A percentile compares a stretch with the other conserved stretches of the same genome.
phyloP scores from a whole-genome alignment of 2,329 filamentous ascomycete species.

The Sclerotinia spermophila region DNA sequence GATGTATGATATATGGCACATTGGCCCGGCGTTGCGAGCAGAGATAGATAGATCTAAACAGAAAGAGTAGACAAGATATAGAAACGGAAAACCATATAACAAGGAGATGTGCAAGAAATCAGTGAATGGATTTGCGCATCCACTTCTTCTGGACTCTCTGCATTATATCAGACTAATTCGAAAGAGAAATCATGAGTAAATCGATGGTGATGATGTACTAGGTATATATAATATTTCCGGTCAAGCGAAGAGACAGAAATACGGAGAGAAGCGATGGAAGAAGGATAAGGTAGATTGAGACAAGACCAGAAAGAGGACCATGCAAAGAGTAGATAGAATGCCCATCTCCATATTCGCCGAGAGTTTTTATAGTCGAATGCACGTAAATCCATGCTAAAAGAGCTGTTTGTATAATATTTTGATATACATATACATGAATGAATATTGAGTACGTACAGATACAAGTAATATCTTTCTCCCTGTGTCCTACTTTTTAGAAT shows the following conservation, averaged over 20 bases:
- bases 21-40: neutral
- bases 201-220: neutral
- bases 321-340: constrained; percentile 21
- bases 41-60: neutral
- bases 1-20: neutral
- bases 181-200: neutral
- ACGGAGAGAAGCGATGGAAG: constrained; percentile 75
- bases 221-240: constrained; percentile 30
- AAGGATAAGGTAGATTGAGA: constrained; percentile 68
- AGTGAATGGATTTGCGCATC: neutral
- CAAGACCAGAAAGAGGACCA: constrained; percentile 29
- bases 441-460: constrained; percentile 8
- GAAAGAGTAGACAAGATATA: neutral
- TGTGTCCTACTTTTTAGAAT: neutral
- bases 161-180: neutral
- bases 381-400: neutral
- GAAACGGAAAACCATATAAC: neutral
- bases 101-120: neutral
- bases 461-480: neutral
- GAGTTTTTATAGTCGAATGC: neutral
- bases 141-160: neutral
- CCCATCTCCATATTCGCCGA: neutral
- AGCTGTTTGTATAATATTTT: neutral
- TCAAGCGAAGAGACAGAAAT: constrained; percentile 93
- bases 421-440: constrained; percentile 11